Evolutionary conservation across 1,284 basidiomycete species (phyloP).

Genomic region (Ceratobasidium theobromae): DNA sequence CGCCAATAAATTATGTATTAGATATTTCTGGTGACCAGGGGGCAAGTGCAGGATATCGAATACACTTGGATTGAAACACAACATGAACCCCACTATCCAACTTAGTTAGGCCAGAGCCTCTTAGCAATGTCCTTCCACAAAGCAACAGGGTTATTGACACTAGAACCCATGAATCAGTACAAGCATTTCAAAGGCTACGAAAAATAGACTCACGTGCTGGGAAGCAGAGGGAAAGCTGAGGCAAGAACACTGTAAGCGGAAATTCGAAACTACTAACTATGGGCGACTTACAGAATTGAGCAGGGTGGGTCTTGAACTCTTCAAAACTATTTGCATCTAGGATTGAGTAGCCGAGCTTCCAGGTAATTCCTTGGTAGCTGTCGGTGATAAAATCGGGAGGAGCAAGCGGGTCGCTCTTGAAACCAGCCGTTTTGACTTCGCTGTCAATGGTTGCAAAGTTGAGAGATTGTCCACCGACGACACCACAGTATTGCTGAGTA

Average conservation of each 20-base stretch:
- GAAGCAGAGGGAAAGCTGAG: slow-evolving; percentile 19
- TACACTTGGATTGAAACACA: too few relatives aligned
- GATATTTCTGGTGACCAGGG: too few relatives aligned
- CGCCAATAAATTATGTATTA: too few relatives aligned
- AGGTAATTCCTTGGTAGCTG: slow-evolving; percentile 52
- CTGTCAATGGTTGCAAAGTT: slow-evolving; percentile 59
- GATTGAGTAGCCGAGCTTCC: slow-evolving; percentile 60
- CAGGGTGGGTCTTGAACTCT: slow-evolving; percentile 24
- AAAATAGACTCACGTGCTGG: slow-evolving; percentile 12
- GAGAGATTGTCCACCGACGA: slow-evolving; percentile 61
- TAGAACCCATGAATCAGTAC: background rate
- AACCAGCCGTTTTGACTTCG: slow-evolving; percentile 57
- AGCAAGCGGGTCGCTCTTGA: slow-evolving; percentile 58
- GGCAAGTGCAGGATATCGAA: too few relatives aligned
- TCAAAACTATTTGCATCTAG: slow-evolving; percentile 45
- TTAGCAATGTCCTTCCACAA: slow-evolving; percentile 13
- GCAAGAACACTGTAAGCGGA: background rate
- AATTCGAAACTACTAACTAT: background rate
- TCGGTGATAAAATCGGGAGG: slow-evolving; percentile 59
- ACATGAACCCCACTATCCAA: too few relatives aligned
- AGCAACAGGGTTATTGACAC: slow-evolving; percentile 15
- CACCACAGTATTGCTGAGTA: slow-evolving; percentile 60
- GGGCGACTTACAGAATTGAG: slow-evolving; percentile 2
- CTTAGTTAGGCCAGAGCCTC: slow-evolving; percentile 24
- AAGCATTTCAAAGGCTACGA: background rate